These are phyloP conservation scores for Agrostemma githago DNA, from an alignment of 148 eudicot genomes.

Conservation along the genomic window DNA sequence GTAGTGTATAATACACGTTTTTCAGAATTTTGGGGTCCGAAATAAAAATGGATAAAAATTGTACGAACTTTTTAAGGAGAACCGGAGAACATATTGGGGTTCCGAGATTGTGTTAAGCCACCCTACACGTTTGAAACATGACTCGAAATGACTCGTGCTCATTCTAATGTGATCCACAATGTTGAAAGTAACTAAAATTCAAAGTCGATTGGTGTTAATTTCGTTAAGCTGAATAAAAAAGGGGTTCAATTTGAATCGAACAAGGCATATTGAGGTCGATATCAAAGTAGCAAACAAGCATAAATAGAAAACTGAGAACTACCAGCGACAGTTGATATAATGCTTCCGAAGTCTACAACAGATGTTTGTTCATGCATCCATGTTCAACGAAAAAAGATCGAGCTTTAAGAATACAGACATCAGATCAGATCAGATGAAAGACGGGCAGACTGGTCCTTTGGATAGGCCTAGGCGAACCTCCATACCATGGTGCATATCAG, in stretches of 20 bases:
- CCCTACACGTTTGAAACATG: no score
- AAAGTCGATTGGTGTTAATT: neutral
- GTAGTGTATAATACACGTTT: no score
- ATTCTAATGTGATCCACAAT: no score
- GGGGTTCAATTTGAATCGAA: neutral
- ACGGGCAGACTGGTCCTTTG: constrained; percentile 82
- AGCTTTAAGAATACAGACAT: constrained; percentile 7
- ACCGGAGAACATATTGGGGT: no score
- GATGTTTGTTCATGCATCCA: constrained; percentile 16
- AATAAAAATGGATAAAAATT: no score
- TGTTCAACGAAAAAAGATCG: constrained; percentile 8
- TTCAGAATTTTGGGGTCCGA: no score
- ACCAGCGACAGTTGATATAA: constrained; percentile 2
- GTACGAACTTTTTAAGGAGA: no score
- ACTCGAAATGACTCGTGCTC: no score
- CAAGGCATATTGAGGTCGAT: neutral
- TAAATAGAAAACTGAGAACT: constrained; percentile 10
- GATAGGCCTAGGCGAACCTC: constrained; percentile 87
- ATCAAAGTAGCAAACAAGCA: neutral
- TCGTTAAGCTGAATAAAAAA: no score
- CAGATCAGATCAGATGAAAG: constrained; percentile 65
- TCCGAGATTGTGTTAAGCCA: no score
- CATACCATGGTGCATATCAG: constrained; percentile 94
- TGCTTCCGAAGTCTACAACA: constrained; percentile 3
- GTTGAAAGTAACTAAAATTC: neutral